These are phyloP conservation scores for Tylopilus orsonianus DNA, from an alignment of 1,284 basidiomycete species.

Conservation along the genomic window DNA sequence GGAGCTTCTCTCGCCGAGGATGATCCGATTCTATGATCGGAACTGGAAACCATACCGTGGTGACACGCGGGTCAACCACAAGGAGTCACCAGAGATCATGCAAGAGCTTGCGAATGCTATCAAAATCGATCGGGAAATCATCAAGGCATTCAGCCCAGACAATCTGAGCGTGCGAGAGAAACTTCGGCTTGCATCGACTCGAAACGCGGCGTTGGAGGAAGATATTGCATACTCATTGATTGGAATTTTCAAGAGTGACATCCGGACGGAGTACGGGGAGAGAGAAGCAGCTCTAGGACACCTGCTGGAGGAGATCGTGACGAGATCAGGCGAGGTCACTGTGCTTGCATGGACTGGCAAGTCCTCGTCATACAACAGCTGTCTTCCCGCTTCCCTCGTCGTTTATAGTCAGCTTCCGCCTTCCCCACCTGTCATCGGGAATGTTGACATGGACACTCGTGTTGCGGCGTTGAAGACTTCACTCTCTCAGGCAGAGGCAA, in stretches of 20 bases:
- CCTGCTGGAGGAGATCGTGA: constrained; percentile 14
- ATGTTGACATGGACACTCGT: background rate
- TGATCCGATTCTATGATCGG: constrained; percentile 4
- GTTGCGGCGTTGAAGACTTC: background rate
- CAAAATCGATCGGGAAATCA: background rate
- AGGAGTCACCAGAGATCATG: background rate
- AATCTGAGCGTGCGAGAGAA: background rate
- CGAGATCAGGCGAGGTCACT: constrained; percentile 9
- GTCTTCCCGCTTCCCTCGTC: background rate
- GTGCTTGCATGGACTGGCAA: constrained; percentile 16
- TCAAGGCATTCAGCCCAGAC: background rate
- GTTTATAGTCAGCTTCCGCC: background rate
- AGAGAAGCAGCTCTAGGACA: constrained; percentile 11
- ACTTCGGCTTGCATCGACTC: background rate
- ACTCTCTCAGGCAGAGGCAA: background rate
- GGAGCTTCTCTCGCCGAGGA: constrained; percentile 8
- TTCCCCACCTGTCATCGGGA: background rate
- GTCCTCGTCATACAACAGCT: constrained; percentile 4
- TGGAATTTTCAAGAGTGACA: background rate
- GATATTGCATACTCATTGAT: background rate
- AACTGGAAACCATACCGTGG: constrained; percentile 8
- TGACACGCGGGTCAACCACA: constrained; percentile 8
- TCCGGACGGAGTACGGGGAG: constrained; percentile 13
- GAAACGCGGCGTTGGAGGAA: background rate
- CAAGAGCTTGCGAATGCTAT: background rate